Percentiles rank a stretch among this genome's conserved stretches.
Conservation (phyloP, 202 grass and related monocot species). For the Panicum hallii region DNA sequence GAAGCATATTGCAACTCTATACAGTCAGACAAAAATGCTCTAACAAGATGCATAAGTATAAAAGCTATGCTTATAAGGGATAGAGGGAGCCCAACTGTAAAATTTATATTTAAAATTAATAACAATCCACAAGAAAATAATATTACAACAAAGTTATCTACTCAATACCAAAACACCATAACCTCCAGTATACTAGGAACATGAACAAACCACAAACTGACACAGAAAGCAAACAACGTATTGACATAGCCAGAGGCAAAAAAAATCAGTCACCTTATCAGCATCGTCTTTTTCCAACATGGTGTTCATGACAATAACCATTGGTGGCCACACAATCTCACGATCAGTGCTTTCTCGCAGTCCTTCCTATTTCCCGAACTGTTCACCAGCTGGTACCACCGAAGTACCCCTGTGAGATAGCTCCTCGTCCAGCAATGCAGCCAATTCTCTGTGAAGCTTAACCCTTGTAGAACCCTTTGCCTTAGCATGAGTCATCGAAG, state of each 20-base stretch:
- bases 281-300: conserved; percentile 70
- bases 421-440: conserved; percentile 80
- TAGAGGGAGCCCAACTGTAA: too few relatives aligned
- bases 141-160: not conserved
- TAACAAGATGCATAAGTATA: too few relatives aligned
- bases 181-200: not conserved
- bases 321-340: conserved; percentile 88
- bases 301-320: conserved; percentile 94
- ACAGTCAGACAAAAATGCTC: too few relatives aligned
- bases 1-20: too few relatives aligned
- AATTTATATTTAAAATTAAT: too few relatives aligned
- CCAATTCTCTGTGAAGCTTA: conserved; percentile 83
- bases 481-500: conserved; percentile 81
- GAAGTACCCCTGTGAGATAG: conserved; percentile 72
- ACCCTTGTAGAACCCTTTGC: conserved; percentile 80
- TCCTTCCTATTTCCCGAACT: conserved; percentile 94
- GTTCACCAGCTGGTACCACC: conserved; percentile 67
- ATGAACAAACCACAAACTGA: not conserved
- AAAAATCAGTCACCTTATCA: conserved; percentile 61
- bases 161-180: conserved; percentile 11
- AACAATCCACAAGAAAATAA: too few relatives aligned
- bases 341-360: conserved; percentile 65
- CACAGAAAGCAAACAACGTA: not conserved
- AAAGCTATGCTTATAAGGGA: too few relatives aligned
- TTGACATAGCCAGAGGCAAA: conserved; percentile 10